These are phyloP conservation scores for Ogataea polymorpha DNA, from an alignment of 805 yeast genomes.

Conservation along the genomic window DNA sequence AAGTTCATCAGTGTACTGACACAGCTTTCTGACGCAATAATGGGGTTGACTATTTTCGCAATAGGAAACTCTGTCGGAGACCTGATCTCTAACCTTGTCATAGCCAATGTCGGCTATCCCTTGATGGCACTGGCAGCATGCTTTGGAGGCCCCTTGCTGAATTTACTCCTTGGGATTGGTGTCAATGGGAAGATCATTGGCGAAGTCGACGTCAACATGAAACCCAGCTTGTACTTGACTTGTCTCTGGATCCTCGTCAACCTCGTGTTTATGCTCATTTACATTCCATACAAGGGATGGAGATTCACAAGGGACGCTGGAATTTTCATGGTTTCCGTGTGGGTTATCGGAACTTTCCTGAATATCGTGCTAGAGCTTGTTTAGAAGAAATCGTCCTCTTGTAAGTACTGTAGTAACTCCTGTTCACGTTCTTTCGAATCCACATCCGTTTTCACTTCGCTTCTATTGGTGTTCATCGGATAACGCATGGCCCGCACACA, in stretches of 20 bases:
- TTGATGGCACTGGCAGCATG: constrained; percentile 94
- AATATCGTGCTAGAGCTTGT: constrained; percentile 30
- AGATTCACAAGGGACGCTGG: constrained; percentile 40
- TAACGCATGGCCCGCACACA: constrained; percentile 94
- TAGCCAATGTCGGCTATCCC: constrained; percentile 79
- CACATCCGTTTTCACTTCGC: constrained; percentile 48
- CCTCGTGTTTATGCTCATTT: constrained; percentile 36
- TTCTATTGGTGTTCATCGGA: constrained; percentile 57
- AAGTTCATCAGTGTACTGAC: constrained; percentile 58
- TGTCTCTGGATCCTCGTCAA: constrained; percentile 39
- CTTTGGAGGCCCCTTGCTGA: constrained; percentile 86
- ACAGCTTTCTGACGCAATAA: constrained; percentile 67
- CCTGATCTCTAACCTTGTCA: constrained; percentile 74
- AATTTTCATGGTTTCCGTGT: constrained; percentile 35
- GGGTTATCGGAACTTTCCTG: constrained; percentile 39
- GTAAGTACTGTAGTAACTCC: constrained; percentile 34
- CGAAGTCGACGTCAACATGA: constrained; percentile 31
- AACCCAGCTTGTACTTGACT: constrained; percentile 39
- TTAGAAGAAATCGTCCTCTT: constrained; percentile 48
- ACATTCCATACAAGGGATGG: constrained; percentile 43
- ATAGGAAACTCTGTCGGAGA: constrained; percentile 93
- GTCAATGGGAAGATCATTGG: constrained; percentile 57
- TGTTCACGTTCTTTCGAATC: constrained; percentile 57
- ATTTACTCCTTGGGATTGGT: constrained; percentile 78
- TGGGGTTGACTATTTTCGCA: constrained; percentile 88